Evolutionary conservation across 805 yeast genomes (phyloP).

Genomic region (Wickerhamiella cacticola): DNA sequence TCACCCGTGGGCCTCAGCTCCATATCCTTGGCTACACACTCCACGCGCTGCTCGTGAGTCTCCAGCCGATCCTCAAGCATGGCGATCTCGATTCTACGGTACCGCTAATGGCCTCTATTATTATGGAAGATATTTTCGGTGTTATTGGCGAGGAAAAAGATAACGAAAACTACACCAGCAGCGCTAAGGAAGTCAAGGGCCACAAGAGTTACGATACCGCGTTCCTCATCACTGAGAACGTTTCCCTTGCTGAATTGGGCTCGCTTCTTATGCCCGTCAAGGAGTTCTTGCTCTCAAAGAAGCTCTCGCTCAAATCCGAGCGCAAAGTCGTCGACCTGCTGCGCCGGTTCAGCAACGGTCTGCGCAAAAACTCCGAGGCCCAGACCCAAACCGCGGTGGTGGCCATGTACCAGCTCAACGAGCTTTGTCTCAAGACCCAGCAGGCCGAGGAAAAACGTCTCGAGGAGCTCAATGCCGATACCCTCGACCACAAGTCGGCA

Average conservation of each 20-base stretch:
- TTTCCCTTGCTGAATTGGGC: conserved; percentile 46
- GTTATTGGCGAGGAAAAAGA: conserved; percentile 89
- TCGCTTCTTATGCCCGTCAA: conserved; percentile 58
- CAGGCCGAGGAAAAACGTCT: conserved; percentile 13
- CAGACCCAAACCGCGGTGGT: conserved; percentile 47
- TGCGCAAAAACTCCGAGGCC: conserved; percentile 54
- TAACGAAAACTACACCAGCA: conserved; percentile 76
- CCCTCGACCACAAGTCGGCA: not conserved
- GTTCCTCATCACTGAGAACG: conserved; percentile 45
- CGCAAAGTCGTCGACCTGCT: conserved; percentile 67
- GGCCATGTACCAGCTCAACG: conserved; percentile 61
- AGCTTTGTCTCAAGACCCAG: conserved; percentile 16
- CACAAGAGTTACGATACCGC: conserved; percentile 73
- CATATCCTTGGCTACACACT: conserved; percentile 85
- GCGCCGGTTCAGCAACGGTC: conserved; percentile 66
- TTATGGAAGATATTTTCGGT: conserved; percentile 92
- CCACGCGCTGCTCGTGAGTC: conserved; percentile 53
- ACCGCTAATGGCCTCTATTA: conserved; percentile 46
- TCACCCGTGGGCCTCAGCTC: conserved; percentile 81
- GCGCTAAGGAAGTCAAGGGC: conserved; percentile 81
- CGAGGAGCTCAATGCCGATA: conserved; percentile 13
- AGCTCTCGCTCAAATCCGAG: conserved; percentile 54
- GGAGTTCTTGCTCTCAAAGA: conserved; percentile 45
- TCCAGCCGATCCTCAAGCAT: conserved; percentile 33
- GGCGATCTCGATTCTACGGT: conserved; percentile 66